Evolutionary conservation across 106 monocot genomes (phyloP).

Genomic region (Alisma plantagoaquatica): DNA sequence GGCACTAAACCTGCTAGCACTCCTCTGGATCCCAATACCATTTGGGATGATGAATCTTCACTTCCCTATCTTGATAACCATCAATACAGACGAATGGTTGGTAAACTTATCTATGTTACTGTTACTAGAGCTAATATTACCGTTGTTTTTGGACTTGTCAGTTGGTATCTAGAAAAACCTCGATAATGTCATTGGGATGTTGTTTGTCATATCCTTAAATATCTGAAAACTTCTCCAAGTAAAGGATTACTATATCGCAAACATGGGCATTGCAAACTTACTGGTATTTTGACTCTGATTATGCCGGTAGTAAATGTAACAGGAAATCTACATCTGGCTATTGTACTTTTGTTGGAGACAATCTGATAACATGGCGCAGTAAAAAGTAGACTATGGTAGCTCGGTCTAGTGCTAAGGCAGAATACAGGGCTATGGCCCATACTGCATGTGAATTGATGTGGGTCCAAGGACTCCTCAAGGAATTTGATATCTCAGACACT

Average conservation of each 20-base stretch:
- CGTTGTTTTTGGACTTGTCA: neutral
- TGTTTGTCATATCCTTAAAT: neutral
- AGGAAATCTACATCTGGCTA: neutral
- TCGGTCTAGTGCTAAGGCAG: neutral
- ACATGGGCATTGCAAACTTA: neutral
- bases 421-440: constrained; percentile 1
- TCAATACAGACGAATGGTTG: neutral
- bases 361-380: neutral
- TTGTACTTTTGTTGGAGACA: neutral
- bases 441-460: neutral
- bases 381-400: neutral
- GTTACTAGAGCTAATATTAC: neutral
- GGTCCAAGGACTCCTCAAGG: neutral
- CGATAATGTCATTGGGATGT: neutral
- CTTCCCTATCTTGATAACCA: neutral
- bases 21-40: neutral
- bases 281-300: neutral
- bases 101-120: neutral
- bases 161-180: neutral
- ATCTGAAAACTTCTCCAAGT: neutral
- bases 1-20: neutral
- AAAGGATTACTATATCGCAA: neutral
- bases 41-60: neutral
- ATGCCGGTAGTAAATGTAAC: neutral
- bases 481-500: neutral